A percentile compares a stretch with the other conserved stretches of the same genome.
phyloP scores from a whole-genome alignment of 768 basidiomycete species.

The Naganishia friedmannii region DNA sequence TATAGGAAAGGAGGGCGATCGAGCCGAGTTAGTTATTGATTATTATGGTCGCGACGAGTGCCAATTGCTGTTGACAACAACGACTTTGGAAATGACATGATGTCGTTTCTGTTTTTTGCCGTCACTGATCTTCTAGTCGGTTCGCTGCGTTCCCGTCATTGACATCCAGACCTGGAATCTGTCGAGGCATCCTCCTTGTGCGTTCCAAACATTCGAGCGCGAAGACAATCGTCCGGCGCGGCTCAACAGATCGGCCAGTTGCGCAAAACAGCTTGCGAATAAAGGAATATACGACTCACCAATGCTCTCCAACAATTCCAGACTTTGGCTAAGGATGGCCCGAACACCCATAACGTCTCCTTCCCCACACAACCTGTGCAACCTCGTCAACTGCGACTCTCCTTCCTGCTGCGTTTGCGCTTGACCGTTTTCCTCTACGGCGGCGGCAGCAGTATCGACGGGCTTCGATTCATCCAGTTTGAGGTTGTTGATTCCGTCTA shows the following conservation, averaged over 20 bases:
- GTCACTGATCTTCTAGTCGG: not conserved
- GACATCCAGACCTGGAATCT: not conserved
- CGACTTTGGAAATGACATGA: not conserved
- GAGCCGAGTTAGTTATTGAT: slow-evolving; percentile 3
- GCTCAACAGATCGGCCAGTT: slow-evolving; percentile 10
- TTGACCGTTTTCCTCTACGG: not conserved
- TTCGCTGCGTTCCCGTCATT: not conserved
- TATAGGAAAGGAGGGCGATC: not conserved
- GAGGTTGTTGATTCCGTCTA: slow-evolving; percentile 16
- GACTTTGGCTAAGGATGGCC: slow-evolving; percentile 39
- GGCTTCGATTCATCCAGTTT: slow-evolving; percentile 12
- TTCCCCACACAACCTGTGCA: slow-evolving; percentile 46
- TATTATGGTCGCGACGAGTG: not conserved
- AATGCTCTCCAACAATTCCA: slow-evolving; percentile 44
- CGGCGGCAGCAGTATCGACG: not conserved
- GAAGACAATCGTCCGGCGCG: not conserved
- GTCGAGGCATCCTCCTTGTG: not conserved
- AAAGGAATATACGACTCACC: slow-evolving; percentile 38
- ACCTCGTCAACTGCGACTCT: slow-evolving; percentile 12
- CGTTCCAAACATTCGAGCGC: too few species aligned
- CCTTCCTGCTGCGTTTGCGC: not conserved
- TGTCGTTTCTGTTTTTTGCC: slow-evolving; percentile 6
- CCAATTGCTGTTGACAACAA: not conserved
- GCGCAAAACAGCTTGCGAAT: not conserved
- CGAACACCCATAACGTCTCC: slow-evolving; percentile 48